Evolutionary conservation across 2,329 filamentous ascomycete species (phyloP), one percentile per base, ranked within the genome.

Genomic region (Botrytis paeoniae): DNA sequence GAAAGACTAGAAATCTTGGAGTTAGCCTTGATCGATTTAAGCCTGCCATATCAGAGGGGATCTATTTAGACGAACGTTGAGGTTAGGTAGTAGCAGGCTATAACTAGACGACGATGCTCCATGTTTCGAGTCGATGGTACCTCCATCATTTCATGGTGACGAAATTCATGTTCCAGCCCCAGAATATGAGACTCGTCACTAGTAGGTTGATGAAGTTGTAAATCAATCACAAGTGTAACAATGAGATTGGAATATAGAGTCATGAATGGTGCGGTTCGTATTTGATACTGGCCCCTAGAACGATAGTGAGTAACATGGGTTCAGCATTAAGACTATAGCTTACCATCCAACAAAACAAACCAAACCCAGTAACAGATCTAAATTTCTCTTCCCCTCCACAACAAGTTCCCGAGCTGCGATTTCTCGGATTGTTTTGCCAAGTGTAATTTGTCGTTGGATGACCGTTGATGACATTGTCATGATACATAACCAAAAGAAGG

Each of bases 401-500:
- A 89, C 76, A 41, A 87, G 80, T 71, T 83, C 83, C 25, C 84
- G 81, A 0, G 85, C 83, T 22, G 88, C 70, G 32, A 85, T 82
- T 68, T 83, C 81, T 65, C 85, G 84, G 8, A 86, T 80, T 25
- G 80, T 81, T 7, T 83, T 83, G 57, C 81, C 81, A 59, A 86
- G 77, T 1, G 79, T 78, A 0, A 80, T 65, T 72, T 87, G 85
- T 68, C 84, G 82, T 7, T 80, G 76, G 0, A 81, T 79, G 1
- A 83, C 84, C 75, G 82, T 84, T 64, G 82, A 83, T 3, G 85
- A 83, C 12, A 87, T 78, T 51, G 85, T 82, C 77, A 85, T 82
- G 62, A 89, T 86, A 57, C 83, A 84, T 18, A 86, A 77, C 84
- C 85, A 88, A 8, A 88, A 76, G 68, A 87, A 87, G 0, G 88